Base-by-base conservation (phyloP, 106 monocot species). In the Triglochin maritima region DNA sequence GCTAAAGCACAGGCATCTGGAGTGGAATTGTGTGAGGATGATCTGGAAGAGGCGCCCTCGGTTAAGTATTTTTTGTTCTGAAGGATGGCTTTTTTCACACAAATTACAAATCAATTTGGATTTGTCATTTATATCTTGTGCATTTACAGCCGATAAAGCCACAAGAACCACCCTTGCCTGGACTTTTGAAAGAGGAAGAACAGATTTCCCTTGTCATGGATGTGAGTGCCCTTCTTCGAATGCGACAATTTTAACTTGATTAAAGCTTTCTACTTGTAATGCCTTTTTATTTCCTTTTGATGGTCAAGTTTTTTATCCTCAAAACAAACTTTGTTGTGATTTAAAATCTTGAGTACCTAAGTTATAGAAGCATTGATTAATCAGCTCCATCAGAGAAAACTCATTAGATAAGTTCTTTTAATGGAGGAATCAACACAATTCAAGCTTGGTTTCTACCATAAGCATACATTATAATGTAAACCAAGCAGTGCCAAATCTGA, bases 21-120 rank as follows among this genome's bases (percentile, higher is more conserved):
- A 3, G 68, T 87, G 62, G 85, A 83, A 12, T 95, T 78, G 89
- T 78, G 81, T 66, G 81, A 79, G 77, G 84, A 86, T 46, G 93
- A 87, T 47, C 85, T 87, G 51, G 84, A 90, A 8, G 85, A 85
- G 47, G 94, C 87, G 56, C 55, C 67, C 48, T 73, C 46, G 63
- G 86, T 93, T 72, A 49, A 56, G 48, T 80, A 54, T 4, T 44
- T 73, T 45, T 64, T 7, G 53, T 57, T 17, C 15, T 4, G 2
- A 64, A 47, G 14, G 16, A 14, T 29, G 29, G 1, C 1, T 29
- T 29, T 29, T 29, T 29, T 29, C 29, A 29, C 29, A 29, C 29
- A 29, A 29, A 29, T 29, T 29, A 29, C 29, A 29, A 29, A 29
- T 29, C 29, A 1, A 29, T 29, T 29, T 7, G 11, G 11, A 52